These are phyloP conservation scores for Plantago elongata DNA, from an alignment of 257 asterid genomes.

Conservation along the genomic window DNA sequence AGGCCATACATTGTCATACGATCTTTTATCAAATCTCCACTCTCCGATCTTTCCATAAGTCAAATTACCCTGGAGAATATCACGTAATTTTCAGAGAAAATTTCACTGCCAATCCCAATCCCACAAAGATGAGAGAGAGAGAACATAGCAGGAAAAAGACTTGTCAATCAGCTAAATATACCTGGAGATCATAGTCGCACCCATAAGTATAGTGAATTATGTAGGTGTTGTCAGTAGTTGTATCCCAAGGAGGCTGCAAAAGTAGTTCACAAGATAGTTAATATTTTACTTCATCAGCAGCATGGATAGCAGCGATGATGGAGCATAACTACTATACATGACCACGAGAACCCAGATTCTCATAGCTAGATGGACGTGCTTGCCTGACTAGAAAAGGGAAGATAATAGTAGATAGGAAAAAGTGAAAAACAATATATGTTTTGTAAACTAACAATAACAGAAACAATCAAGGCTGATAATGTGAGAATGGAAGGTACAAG, in stretches of 20 bases:
- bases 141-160: not conserved
- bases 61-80: slow-evolving; percentile 54
- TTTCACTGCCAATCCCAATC: not conserved
- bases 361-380: too few relatives aligned
- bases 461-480: slow-evolving; percentile 11
- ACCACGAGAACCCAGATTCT: too few relatives aligned
- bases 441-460: not conserved
- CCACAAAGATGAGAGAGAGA: not conserved
- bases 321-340: too few relatives aligned
- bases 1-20: slow-evolving; percentile 58
- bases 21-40: slow-evolving; percentile 97
- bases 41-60: slow-evolving; percentile 90
- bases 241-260: slow-evolving; percentile 94
- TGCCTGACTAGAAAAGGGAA: too few relatives aligned
- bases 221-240: slow-evolving; percentile 61
- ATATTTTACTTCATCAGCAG: slow-evolving; percentile 15
- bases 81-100: not conserved
- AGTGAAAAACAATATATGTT: too few relatives aligned
- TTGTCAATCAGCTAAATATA: slow-evolving; percentile 19
- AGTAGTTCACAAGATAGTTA: slow-evolving; percentile 15
- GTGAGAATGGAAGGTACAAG: not conserved
- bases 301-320: not conserved
- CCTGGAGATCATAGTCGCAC: slow-evolving; percentile 87
- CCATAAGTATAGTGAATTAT: slow-evolving; percentile 93
- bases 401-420: too few relatives aligned